Conservation (phyloP, 495 filamentous ascomycete genomes). For the Aspergillus avenaceus region DNA sequence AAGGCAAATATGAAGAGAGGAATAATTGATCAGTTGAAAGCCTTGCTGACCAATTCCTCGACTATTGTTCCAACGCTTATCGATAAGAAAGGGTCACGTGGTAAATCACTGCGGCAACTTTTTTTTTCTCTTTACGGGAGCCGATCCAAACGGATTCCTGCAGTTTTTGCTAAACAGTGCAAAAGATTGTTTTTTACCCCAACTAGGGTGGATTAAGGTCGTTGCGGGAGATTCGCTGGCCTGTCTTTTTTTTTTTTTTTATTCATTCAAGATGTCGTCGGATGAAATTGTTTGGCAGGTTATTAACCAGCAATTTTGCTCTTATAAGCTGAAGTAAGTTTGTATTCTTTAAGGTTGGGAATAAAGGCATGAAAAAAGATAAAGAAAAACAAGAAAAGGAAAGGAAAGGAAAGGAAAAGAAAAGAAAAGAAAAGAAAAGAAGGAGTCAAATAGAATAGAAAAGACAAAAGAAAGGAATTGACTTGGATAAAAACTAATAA, state of each 20-base stretch:
- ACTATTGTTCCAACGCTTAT: constrained; percentile 24
- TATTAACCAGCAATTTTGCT: constrained; percentile 93
- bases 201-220: constrained; percentile 19
- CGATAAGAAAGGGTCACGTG: constrained; percentile 36
- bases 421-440: neutral
- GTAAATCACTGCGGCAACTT: constrained; percentile 23
- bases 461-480: constrained; percentile 3
- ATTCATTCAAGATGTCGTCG: constrained; percentile 57
- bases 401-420: neutral
- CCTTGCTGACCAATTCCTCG: neutral
- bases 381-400: neutral
- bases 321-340: constrained; percentile 88
- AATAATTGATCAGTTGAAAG: neutral
- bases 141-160: no score
- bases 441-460: neutral
- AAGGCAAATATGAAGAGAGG: neutral
- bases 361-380: constrained; percentile 7
- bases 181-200: no score
- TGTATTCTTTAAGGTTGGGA: no score
- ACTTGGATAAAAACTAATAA: constrained; percentile 10
- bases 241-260: no score
- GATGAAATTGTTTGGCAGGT: constrained; percentile 98
- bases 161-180: no score
- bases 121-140: constrained; percentile 27
- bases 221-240: constrained; percentile 2